These are phyloP conservation scores for Coprinopsis marcescibilis DNA, from an alignment of 768 basidiomycete genomes.

Conservation along the genomic window DNA sequence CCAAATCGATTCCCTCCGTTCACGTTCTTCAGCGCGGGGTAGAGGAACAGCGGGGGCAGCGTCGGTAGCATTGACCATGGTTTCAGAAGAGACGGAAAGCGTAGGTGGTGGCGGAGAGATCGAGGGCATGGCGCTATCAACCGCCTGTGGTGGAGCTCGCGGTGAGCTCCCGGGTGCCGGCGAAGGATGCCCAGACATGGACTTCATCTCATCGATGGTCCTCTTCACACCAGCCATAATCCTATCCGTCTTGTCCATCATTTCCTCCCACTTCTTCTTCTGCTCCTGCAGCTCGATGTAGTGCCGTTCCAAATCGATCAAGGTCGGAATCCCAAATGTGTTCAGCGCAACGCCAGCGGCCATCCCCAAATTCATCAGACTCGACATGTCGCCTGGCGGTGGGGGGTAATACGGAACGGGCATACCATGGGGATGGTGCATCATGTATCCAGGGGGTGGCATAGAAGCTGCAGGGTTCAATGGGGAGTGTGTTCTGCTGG, in stretches of 20 bases:
- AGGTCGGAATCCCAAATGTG: conserved; percentile 34
- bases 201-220: conserved; percentile 72
- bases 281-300: conserved; percentile 60
- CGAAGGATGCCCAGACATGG: conserved; percentile 14
- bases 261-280: conserved; percentile 60
- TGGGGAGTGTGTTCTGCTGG: conserved; percentile 71
- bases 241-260: conserved; percentile 70
- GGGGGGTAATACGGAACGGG: conserved; percentile 35
- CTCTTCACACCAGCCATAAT: conserved; percentile 68
- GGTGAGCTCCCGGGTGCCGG: conserved; percentile 15
- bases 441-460: conserved; percentile 7
- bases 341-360: conserved; percentile 35
- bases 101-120: conserved; percentile 6
- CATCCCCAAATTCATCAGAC: conserved; percentile 24
- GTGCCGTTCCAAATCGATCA: conserved; percentile 65
- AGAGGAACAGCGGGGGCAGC: conserved; percentile 18
- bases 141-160: conserved; percentile 12
- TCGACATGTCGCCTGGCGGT: conserved; percentile 30
- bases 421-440: conserved; percentile 14
- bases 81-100: conserved; percentile 5
- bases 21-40: conserved; percentile 13
- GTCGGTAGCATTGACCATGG: not conserved
- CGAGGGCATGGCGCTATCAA: conserved; percentile 8
- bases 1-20: conserved; percentile 6
- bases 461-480: conserved; percentile 38